Base-by-base conservation (phyloP, 257 asterid species). In the Osmanthus fragrans region DNA sequence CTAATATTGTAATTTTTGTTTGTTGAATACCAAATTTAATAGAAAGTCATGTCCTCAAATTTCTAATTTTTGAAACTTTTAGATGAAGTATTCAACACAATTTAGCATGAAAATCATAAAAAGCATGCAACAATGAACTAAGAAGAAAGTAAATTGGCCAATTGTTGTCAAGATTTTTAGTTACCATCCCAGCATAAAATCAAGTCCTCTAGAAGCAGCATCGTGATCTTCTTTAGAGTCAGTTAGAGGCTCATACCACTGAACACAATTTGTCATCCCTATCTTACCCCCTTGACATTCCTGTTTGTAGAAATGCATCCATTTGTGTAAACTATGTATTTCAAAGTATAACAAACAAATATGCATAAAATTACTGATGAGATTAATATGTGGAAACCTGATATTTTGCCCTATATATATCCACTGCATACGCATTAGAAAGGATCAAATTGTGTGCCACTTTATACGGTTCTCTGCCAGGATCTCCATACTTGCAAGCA, bases 361-460 rank as follows among this genome's bases (percentile, higher is more conserved):
- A 51, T 13, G 60, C 4, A 16, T 25, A 23, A 2, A 60, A 60
- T 25, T n/a, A 0, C 3, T 56, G 4, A 10, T 1, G 69, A 63
- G 25, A 18, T 18, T 5, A 10, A 21, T 7, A 30, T 23, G 36
- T 7, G 15, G 4, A 5, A 9, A 83, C 91, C 90, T 87, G 85
- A 60, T 73, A 89, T 72, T 81, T 82, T 12, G 80, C 34, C 36
- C 86, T 71, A 69, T 87, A 87, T 10, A 83, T 64, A 13, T 86
- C 80, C 12, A 87, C 87, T 1, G 85, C 87, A 27, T 79, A 79
- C 0, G 90, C 71, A 68, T 89, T 91, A 63, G 86, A 87, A 29
- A 87, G 90, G 18, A 86, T 82, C 70, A 85, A 58, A 71, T 89
- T 70, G 42, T 85, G 87, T 16, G 90, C 86, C 1, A 84, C 94